phyloP scores from a whole-genome alignment of 78 protist genomes.

The Ministeria vibrans region DNA sequence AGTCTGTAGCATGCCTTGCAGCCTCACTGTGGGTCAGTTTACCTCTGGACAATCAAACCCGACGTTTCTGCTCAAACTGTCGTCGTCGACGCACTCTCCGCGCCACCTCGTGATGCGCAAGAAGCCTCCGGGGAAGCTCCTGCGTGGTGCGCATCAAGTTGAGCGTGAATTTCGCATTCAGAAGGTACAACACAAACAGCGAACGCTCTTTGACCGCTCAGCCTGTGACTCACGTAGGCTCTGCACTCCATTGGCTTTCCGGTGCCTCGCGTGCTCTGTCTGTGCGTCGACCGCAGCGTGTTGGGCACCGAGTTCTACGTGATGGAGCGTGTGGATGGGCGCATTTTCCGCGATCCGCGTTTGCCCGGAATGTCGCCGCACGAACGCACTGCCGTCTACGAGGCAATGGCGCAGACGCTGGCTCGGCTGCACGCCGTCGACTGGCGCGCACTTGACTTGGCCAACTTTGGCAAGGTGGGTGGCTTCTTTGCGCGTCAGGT shows the following conservation, averaged over 20 bases:
- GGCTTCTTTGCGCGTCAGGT: background rate
- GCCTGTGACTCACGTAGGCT: background rate
- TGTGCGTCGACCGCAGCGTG: constrained; percentile 36
- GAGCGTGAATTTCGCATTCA: constrained; percentile 49
- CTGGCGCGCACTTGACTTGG: background rate
- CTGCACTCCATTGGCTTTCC: constrained; percentile 28
- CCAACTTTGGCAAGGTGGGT: background rate
- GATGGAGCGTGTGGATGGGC: constrained; percentile 31
- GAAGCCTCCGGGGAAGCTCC: constrained; percentile 65
- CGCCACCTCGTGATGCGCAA: constrained; percentile 1
- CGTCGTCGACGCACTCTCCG: too few relatives aligned
- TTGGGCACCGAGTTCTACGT: constrained; percentile 61
- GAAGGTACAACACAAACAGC: too few relatives aligned
- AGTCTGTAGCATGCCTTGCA: too few relatives aligned
- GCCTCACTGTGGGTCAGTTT: too few relatives aligned
- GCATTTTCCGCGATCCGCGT: constrained; percentile 23
- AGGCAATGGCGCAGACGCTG: background rate
- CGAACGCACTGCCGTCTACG: constrained; percentile 5
- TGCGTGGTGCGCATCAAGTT: constrained; percentile 48
- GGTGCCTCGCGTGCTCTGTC: constrained; percentile 23
- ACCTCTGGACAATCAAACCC: too few relatives aligned
- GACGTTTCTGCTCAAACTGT: too few relatives aligned
- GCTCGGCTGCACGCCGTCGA: background rate
- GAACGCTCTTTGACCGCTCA: too few relatives aligned
- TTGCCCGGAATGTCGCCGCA: constrained; percentile 5